A percentile compares a stretch with the other conserved stretches of the same genome.
Conservation (phyloP, 257 asterid species). For the Anisodus tanguticus region DNA sequence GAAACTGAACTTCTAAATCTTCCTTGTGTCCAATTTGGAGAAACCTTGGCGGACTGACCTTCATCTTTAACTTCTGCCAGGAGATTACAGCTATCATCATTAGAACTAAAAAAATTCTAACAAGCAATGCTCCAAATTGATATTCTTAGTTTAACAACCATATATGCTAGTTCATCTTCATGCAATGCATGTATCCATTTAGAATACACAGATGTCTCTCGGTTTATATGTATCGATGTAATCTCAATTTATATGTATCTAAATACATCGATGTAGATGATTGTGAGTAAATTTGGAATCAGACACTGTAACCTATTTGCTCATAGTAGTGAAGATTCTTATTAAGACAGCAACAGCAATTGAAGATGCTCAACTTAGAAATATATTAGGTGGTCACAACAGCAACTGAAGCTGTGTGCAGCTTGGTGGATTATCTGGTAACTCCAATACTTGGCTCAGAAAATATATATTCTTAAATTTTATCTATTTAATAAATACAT, state of each 20-base stretch:
- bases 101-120: slow-evolving; percentile 27
- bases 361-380: background rate
- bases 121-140: slow-evolving; percentile 10
- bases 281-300: background rate
- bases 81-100: slow-evolving; percentile 35
- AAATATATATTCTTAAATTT: background rate
- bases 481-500: background rate
- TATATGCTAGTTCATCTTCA: background rate
- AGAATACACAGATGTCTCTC: background rate
- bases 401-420: background rate
- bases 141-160: background rate
- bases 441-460: background rate
- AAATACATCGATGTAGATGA: background rate
- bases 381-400: background rate
- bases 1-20: slow-evolving; percentile 66
- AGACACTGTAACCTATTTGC: background rate
- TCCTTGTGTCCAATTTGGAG: slow-evolving; percentile 69
- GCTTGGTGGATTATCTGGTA: slow-evolving; percentile 3
- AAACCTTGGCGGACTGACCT: slow-evolving; percentile 80
- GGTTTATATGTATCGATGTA: background rate
- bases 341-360: background rate
- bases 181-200: background rate
- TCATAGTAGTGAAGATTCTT: background rate
- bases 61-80: slow-evolving; percentile 90
- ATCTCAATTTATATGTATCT: slow-evolving; percentile 19